phyloP scores from a whole-genome alignment of 2,329 filamentous ascomycete species.

The Colletotrichum lupini region DNA sequence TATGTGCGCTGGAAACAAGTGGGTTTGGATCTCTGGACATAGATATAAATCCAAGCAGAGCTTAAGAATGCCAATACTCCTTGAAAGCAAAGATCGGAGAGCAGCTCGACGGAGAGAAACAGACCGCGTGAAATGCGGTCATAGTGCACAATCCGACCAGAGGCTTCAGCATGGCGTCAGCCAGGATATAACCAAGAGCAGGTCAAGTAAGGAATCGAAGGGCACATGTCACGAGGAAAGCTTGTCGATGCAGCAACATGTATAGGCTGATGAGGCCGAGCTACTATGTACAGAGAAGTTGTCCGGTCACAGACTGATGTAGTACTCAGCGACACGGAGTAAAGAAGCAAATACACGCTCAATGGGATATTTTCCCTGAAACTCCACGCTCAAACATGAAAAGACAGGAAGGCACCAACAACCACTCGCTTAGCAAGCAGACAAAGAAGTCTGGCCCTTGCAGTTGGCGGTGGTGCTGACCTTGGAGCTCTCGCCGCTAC shows the following conservation, averaged over 20 bases:
- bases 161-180: rapidly evolving
- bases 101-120: too few relatives aligned
- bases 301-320: background rate
- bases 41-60: too few relatives aligned
- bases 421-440: conserved; percentile 19
- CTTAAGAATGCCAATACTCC: too few relatives aligned
- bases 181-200: background rate
- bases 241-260: background rate
- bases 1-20: too few relatives aligned
- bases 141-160: background rate
- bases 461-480: conserved; percentile 36
- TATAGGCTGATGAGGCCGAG: conserved; percentile 9
- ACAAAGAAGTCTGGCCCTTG: conserved; percentile 34
- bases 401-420: background rate
- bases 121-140: too few relatives aligned
- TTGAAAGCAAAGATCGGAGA: too few relatives aligned
- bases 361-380: background rate
- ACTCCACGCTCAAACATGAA: conserved; percentile 12
- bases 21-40: too few relatives aligned
- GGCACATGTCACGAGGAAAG: background rate
- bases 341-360: conserved; percentile 27
- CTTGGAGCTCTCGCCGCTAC: conserved; percentile 30
- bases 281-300: conserved; percentile 32
- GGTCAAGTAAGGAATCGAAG: too few relatives aligned
- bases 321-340: background rate